phyloP scores from a whole-genome alignment of 2,329 filamentous ascomycete genomes.

The Sclerotinia minor region DNA sequence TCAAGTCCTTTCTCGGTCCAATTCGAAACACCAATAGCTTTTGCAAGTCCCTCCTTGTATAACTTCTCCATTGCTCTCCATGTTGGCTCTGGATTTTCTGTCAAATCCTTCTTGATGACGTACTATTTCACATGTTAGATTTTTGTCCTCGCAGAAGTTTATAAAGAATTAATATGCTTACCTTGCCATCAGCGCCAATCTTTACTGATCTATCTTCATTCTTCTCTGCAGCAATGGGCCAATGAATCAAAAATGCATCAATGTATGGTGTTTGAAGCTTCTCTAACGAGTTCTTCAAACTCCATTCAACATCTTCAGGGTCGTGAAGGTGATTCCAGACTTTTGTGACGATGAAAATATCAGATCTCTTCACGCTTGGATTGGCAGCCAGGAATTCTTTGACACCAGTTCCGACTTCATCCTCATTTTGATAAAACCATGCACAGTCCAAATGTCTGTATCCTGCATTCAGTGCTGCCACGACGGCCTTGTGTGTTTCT shows the following conservation, averaged over 20 bases:
- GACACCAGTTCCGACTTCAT: conserved; percentile 78
- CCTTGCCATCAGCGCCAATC: conserved; percentile 53
- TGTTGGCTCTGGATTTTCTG: conserved; percentile 63
- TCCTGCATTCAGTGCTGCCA: conserved; percentile 64
- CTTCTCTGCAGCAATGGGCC: conserved; percentile 78
- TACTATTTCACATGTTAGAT: conserved; percentile 45
- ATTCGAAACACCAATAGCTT: conserved; percentile 62
- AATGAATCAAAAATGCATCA: conserved; percentile 80
- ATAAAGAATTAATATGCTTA: conserved; percentile 31
- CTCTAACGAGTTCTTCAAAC: conserved; percentile 70
- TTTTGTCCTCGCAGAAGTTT: neutral
- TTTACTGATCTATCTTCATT: conserved; percentile 62
- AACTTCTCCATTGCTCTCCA: conserved; percentile 77
- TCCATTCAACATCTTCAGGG: conserved; percentile 61
- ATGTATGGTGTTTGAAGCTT: conserved; percentile 75
- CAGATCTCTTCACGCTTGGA: conserved; percentile 58
- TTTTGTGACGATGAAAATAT: conserved; percentile 39
- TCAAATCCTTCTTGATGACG: conserved; percentile 63
- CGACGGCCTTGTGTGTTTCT: conserved; percentile 48
- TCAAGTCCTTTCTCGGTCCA: conserved; percentile 56
- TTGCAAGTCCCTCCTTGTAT: conserved; percentile 57
- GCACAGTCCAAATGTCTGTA: conserved; percentile 70
- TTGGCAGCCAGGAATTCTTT: conserved; percentile 62
- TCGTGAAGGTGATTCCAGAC: conserved; percentile 59
- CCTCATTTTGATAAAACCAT: conserved; percentile 78